These are phyloP conservation scores for Marchantia polymorpha DNA, from an alignment of 225 moss, liverwort and hornwort genomes.

Conservation along the genomic window DNA sequence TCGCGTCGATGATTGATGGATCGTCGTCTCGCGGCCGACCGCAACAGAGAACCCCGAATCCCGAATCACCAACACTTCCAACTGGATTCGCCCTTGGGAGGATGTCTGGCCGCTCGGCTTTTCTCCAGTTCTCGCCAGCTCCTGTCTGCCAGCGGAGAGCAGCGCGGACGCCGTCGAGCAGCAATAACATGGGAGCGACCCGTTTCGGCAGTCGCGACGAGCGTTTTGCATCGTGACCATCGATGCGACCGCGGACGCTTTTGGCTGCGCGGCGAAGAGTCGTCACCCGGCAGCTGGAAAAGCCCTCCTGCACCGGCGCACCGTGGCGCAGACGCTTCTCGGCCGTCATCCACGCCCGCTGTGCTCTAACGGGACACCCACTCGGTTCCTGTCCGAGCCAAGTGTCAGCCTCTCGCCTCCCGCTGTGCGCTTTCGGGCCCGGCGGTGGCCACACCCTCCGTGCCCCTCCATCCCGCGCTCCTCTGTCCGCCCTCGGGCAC, in stretches of 20 bases:
- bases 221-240: not conserved
- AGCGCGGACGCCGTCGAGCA: too few relatives aligned
- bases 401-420: not conserved
- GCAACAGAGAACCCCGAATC: too few relatives aligned
- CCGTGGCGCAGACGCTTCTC: not conserved
- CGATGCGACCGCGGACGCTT: not conserved
- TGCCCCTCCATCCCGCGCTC: too few relatives aligned
- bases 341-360: not conserved
- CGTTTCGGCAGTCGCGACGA: not conserved
- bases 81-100: too few relatives aligned
- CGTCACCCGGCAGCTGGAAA: not conserved
- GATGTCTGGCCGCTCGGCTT: too few relatives aligned
- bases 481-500: too few relatives aligned
- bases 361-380: not conserved
- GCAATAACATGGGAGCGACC: not conserved
- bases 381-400: not conserved
- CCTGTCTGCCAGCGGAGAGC: too few relatives aligned
- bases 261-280: not conserved
- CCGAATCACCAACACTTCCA: too few relatives aligned
- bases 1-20: too few relatives aligned
- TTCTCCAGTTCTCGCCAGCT: too few relatives aligned
- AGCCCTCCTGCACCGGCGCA: not conserved
- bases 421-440: not conserved
- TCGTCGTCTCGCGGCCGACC: too few relatives aligned
- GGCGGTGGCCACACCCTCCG: not conserved